phyloP scores from a whole-genome alignment of 1,284 basidiomycete genomes.

The Paramarasmius palmivorus region DNA sequence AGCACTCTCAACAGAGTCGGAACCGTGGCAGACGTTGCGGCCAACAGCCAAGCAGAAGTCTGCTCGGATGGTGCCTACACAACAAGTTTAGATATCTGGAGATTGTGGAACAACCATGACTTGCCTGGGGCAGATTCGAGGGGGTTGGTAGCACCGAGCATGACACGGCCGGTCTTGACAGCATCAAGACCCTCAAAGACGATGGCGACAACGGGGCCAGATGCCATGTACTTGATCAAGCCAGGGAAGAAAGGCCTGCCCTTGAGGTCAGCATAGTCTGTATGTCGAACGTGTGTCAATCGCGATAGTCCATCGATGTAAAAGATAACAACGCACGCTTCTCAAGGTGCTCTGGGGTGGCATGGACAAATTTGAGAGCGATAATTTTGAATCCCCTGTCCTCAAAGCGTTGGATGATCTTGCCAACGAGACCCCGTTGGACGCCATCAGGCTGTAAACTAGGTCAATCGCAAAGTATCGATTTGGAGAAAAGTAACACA shows the following conservation, averaged over 20 bases:
- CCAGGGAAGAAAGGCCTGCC: constrained; percentile 92
- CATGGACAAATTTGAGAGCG: constrained; percentile 84
- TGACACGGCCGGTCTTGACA: constrained; percentile 93
- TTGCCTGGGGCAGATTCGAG: constrained; percentile 83
- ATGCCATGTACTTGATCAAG: constrained; percentile 92
- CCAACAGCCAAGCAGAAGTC: constrained; percentile 93
- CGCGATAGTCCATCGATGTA: constrained; percentile 14
- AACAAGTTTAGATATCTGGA: constrained; percentile 11
- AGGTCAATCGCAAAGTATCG: neutral
- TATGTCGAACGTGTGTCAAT: constrained; percentile 18
- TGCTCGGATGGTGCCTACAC: constrained; percentile 83
- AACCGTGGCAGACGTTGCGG: constrained; percentile 94
- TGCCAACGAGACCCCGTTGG: constrained; percentile 92
- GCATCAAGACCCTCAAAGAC: constrained; percentile 97
- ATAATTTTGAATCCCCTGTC: constrained; percentile 93
- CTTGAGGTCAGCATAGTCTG: constrained; percentile 94
- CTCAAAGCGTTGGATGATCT: constrained; percentile 93
- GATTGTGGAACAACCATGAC: constrained; percentile 22
- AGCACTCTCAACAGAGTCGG: constrained; percentile 88
- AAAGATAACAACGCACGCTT: constrained; percentile 53
- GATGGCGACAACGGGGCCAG: constrained; percentile 96
- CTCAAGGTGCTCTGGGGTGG: constrained; percentile 83
- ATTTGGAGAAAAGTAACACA: constrained; percentile 22
- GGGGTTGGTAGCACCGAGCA: constrained; percentile 98
- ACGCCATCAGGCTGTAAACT: constrained; percentile 88